Conservation (phyloP, 345 rosid genomes). For the Eucalyptus erythrocorys region DNA sequence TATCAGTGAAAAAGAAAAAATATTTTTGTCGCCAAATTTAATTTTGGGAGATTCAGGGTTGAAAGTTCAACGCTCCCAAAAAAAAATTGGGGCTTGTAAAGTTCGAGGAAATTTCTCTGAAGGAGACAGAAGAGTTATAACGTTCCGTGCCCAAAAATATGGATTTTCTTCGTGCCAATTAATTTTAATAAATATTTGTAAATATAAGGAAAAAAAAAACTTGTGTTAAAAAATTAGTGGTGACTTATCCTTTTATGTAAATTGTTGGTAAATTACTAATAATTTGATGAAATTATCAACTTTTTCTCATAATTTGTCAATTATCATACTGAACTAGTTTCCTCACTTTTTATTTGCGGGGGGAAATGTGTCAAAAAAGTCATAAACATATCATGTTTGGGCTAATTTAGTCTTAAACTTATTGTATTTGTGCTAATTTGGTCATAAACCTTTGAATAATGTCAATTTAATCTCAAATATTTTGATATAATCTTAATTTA, state of each 20-base stretch:
- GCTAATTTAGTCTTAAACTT: accelerated
- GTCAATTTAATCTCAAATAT: too few relatives aligned
- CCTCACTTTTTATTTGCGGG: neutral
- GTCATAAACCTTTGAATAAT: too few relatives aligned
- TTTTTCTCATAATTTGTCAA: neutral
- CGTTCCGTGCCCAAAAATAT: neutral
- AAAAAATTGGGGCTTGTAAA: neutral
- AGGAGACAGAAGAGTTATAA: neutral
- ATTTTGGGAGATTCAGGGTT: neutral
- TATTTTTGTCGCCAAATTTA: neutral
- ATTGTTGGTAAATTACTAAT: neutral
- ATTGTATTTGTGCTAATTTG: too few relatives aligned
- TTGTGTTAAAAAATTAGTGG: neutral
- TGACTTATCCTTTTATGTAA: neutral
- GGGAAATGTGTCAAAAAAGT: too few relatives aligned
- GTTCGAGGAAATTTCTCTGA: neutral
- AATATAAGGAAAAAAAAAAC: neutral
- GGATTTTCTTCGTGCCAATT: neutral
- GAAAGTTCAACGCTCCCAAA: neutral
- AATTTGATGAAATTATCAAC: neutral
- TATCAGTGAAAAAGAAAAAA: neutral
- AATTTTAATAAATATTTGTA: neutral
- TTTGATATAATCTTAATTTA: too few relatives aligned
- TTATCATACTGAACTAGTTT: neutral
- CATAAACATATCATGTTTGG: too few relatives aligned